Conservation (phyloP, 2,329 filamentous ascomycete species). For the Stagonosporopsis cucurbitacearum region DNA sequence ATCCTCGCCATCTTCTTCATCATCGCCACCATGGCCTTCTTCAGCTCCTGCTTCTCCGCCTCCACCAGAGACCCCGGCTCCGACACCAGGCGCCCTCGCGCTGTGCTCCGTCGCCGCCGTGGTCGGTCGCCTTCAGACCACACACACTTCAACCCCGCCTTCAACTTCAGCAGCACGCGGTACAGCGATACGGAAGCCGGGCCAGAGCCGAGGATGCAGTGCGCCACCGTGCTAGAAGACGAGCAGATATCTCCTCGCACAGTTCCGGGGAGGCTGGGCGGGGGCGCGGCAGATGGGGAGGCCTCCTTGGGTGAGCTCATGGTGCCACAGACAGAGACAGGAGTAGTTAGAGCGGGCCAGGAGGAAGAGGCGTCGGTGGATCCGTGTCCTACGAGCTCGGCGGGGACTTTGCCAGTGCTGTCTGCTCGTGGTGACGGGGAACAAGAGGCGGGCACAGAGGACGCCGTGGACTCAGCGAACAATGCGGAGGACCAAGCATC, state of each 20-base stretch:
- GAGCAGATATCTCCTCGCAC: slow-evolving; percentile 1
- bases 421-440: not conserved
- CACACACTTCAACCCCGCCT: slow-evolving; percentile 40
- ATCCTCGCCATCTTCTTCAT: not conserved
- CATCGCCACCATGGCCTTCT: not conserved
- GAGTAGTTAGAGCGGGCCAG: not conserved
- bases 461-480: not conserved
- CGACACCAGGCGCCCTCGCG: not conserved
- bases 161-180: not conserved
- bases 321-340: not conserved
- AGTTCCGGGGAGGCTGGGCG: not conserved
- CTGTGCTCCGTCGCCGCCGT: not conserved
- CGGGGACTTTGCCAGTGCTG: not conserved
- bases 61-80: not conserved
- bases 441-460: not conserved
- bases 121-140: slow-evolving; percentile 46
- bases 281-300: not conserved
- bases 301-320: not conserved
- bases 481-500: not conserved
- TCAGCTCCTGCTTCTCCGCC: not conserved
- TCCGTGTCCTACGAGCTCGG: not conserved
- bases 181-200: not conserved
- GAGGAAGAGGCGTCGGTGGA: not conserved
- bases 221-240: not conserved
- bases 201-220: not conserved